Percentiles rank a stretch among this genome's conserved stretches.
phyloP scores from a whole-genome alignment of 441 rosid genomes.

The Flueggea neowawraea region DNA sequence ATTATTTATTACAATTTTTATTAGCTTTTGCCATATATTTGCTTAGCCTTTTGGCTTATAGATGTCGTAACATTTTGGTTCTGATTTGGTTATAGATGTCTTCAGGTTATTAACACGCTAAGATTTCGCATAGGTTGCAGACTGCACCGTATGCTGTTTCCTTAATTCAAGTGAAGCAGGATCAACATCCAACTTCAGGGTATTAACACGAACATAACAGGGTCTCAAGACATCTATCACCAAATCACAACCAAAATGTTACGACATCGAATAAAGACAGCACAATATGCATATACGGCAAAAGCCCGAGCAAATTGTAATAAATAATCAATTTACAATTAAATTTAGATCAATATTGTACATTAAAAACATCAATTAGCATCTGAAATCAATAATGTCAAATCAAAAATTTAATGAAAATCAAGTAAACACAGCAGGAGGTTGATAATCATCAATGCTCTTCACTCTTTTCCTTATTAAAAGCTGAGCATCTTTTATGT shows the following conservation, averaged over 20 bases:
- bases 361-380: not conserved
- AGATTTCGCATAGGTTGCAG: slow-evolving; percentile 10
- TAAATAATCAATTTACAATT: no score
- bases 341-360: no score
- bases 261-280: not conserved
- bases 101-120: no score
- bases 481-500: slow-evolving; percentile 46
- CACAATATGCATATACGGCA: not conserved
- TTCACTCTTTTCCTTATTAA: slow-evolving; percentile 60
- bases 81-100: slow-evolving; percentile 43
- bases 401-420: not conserved
- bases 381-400: no score
- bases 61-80: slow-evolving; percentile 8
- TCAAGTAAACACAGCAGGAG: slow-evolving; percentile 38
- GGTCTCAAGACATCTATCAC: slow-evolving; percentile 63
- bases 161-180: slow-evolving; percentile 55
- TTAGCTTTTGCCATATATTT: not conserved
- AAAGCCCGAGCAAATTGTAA: not conserved
- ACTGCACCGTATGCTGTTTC: slow-evolving; percentile 51
- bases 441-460: slow-evolving; percentile 45
- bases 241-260: slow-evolving; percentile 16
- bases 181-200: slow-evolving; percentile 67
- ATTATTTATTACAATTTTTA: no score
- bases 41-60: not conserved
- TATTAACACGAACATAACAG: slow-evolving; percentile 83